Percentiles rank a stretch among this genome's conserved stretches.
These are phyloP conservation scores for Desmodesmus armatus DNA, from an alignment of 139 green algal species.

Conservation along the genomic window DNA sequence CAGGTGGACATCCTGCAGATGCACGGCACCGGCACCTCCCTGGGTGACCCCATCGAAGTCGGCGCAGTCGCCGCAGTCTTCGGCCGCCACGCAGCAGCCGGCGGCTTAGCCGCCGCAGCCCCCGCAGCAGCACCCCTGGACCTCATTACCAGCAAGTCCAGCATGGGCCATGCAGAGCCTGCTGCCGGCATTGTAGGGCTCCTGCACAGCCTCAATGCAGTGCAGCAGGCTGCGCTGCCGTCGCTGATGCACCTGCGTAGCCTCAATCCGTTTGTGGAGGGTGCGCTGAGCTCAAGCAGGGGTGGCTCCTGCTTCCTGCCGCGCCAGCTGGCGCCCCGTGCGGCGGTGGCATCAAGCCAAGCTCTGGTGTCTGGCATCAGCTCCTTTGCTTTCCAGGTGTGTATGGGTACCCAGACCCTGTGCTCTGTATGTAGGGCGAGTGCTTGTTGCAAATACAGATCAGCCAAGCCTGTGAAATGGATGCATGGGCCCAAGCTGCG, in stretches of 20 bases:
- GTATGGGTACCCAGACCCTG: not conserved
- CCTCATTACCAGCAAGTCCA: slow-evolving; percentile 58
- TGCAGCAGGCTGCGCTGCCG: slow-evolving; percentile 33
- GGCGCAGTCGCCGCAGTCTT: slow-evolving; percentile 67
- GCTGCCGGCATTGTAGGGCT: slow-evolving; percentile 67
- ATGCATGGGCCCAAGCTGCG: no score
- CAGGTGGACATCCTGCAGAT: slow-evolving; percentile 68
- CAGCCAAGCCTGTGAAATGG: no score
- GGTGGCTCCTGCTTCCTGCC: slow-evolving; percentile 40
- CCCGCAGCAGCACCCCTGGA: slow-evolving; percentile 54
- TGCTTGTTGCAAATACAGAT: no score
- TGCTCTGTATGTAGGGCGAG: not conserved
- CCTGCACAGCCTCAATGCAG: slow-evolving; percentile 32
- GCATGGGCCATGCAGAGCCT: slow-evolving; percentile 71
- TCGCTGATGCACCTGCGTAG: slow-evolving; percentile 61
- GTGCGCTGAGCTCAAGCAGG: slow-evolving; percentile 36
- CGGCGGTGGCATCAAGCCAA: not conserved
- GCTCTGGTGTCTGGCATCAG: slow-evolving; percentile 62
- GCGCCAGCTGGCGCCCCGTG: slow-evolving; percentile 25
- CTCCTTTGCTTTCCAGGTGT: slow-evolving; percentile 85
- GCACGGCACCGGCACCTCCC: slow-evolving; percentile 86
- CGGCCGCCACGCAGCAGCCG: not conserved
- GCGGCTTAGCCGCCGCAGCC: not conserved
- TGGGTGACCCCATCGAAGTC: slow-evolving; percentile 89
- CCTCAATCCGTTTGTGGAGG: slow-evolving; percentile 68